Evolutionary conservation across 441 rosid species (phyloP).

Genomic region (Viola pubescens): DNA sequence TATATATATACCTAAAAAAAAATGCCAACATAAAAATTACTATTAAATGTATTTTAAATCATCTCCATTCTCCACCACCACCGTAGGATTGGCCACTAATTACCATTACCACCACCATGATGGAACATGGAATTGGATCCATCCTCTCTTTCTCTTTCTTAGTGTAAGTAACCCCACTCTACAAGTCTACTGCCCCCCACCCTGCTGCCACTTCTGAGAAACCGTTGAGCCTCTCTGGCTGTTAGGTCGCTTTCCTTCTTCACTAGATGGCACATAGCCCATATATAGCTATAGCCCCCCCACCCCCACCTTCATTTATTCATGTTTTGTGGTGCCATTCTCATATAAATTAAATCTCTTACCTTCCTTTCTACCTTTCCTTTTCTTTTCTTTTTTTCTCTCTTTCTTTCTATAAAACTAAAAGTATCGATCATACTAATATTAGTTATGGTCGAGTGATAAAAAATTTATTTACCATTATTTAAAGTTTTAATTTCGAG

Average conservation of each 20-base stretch:
- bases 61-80: neutral
- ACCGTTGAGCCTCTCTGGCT: slow-evolving; percentile 34
- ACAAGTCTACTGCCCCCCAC: slow-evolving; percentile 11
- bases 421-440: too few relatives aligned
- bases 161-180: slow-evolving; percentile 17
- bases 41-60: too few relatives aligned
- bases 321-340: slow-evolving; percentile 7
- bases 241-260: slow-evolving; percentile 32
- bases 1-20: too few relatives aligned
- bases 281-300: neutral
- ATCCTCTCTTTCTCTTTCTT: neutral
- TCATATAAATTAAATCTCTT: too few relatives aligned
- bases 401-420: too few relatives aligned
- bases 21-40: too few relatives aligned
- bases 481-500: too few relatives aligned
- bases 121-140: neutral
- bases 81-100: neutral
- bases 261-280: slow-evolving; percentile 23
- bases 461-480: too few relatives aligned
- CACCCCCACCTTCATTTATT: slow-evolving; percentile 15
- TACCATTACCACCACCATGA: neutral
- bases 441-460: too few relatives aligned
- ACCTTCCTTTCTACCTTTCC: too few relatives aligned
- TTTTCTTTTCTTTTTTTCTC: too few relatives aligned
- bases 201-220: slow-evolving; percentile 19